phyloP scores from a whole-genome alignment of 1,284 basidiomycete genomes.

The Kwoniella shivajii region DNA sequence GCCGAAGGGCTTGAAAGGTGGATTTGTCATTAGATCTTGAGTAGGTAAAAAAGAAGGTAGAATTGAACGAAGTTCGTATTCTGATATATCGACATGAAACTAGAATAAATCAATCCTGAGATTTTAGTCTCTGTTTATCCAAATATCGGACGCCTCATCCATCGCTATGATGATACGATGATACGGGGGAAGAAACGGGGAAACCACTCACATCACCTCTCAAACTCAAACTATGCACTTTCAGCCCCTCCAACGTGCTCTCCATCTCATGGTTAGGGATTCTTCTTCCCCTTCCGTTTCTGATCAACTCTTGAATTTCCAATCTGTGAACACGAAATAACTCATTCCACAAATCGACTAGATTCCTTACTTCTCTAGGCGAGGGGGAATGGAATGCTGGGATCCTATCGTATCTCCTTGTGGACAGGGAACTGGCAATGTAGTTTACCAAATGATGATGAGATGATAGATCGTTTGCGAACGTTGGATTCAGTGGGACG shows the following conservation, averaged over 20 bases:
- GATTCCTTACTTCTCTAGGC: background rate
- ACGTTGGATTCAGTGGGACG: background rate
- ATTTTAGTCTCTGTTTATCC: background rate
- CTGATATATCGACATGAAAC: background rate
- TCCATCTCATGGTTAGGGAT: conserved; percentile 8
- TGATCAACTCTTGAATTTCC: background rate
- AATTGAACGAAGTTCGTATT: conserved; percentile 4
- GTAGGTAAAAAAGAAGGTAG: background rate
- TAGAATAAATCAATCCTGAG: background rate
- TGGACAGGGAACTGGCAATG: conserved; percentile 2
- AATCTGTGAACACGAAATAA: background rate
- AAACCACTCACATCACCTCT: conserved; percentile 16
- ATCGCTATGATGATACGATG: background rate
- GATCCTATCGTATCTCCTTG: background rate
- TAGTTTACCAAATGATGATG: conserved; percentile 7
- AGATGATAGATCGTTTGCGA: background rate
- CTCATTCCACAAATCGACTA: background rate
- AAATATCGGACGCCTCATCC: background rate
- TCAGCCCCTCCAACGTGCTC: conserved; percentile 10
- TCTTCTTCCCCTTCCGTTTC: background rate
- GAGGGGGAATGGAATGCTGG: background rate
- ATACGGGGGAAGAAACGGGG: background rate
- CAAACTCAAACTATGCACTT: conserved; percentile 15
- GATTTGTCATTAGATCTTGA: conserved; percentile 7
- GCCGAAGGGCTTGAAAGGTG: conserved; percentile 36